Evolutionary conservation across 2,329 filamentous ascomycete species (phyloP), one percentile per base, ranked within the genome.

Genomic region (Herpotrichia juniperi): DNA sequence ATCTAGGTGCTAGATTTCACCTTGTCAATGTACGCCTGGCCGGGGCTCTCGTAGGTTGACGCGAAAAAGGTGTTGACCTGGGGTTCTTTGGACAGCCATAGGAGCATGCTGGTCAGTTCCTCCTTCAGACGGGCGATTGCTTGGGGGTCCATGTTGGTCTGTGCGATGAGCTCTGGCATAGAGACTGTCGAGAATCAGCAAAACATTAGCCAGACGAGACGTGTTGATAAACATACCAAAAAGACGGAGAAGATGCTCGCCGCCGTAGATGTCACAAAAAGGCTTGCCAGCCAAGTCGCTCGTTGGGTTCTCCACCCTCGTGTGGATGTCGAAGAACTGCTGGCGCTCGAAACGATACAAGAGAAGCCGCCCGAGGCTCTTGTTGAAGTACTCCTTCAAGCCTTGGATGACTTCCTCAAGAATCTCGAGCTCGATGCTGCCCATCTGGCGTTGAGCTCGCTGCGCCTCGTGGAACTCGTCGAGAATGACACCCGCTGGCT

Each of bases 141-240:
- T 72, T 96, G 92, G 47, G 88, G 82, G 68, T 97, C 94, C 92
- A 99, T 96, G 76, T 97, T 97, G 46, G 94, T 99, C 73, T 99
- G 94, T 3, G 93, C 93, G 56, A 97, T 87, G 34, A 97, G 86
- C 70, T 99, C 94, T 0, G 94, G 93, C 63, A 97, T 86, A 1
- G 89, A 89, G 3, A 96, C 93, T 96, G 62, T 28, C 16, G 17
- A 8, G 8, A 19, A 9, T 19, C 8, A 22, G 28, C 17, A 34
- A 32, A 21, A 22, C 16, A 24, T 11, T 21, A 6, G 10, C 37
- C 5, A 6, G n/a, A 19, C 25, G 17, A 31, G 10, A n/a, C 3
- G 12, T 8, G 16, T 16, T 17, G 22, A 12, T 31, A 11, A 5
- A 76, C 83, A 62, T 83, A 97, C 93, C 91, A 34, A 99, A 87